phyloP scores from a whole-genome alignment of 192 early-diverging fungal species.

The Linnemannia elongata region DNA sequence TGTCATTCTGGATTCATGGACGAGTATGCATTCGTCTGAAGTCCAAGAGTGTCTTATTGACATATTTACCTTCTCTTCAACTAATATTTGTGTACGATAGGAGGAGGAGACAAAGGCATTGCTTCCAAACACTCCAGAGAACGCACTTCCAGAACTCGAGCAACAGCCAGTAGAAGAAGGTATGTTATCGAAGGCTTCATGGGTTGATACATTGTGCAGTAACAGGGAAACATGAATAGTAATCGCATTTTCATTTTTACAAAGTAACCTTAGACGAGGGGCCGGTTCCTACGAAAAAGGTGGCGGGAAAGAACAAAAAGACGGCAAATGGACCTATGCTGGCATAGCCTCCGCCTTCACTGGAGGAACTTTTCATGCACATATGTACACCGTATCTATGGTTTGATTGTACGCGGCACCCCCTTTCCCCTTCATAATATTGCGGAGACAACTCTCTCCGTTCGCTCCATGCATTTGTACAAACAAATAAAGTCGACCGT shows the following conservation, averaged over 20 bases:
- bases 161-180: constrained; percentile 15
- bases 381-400: neutral
- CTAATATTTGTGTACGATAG: constrained; percentile 1
- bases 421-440: neutral
- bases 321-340: constrained; percentile 34
- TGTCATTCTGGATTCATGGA: neutral
- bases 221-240: neutral
- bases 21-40: neutral
- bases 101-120: constrained; percentile 11
- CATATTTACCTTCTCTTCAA: too few species aligned
- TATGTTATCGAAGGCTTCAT: neutral
- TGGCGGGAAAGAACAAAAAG: neutral
- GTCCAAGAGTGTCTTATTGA: too few species aligned
- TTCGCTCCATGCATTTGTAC: neutral
- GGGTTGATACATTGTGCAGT: neutral
- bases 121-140: constrained; percentile 18
- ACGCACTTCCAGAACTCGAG: neutral
- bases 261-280: neutral
- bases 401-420: neutral
- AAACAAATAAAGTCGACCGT: neutral
- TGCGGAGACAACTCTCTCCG: neutral
- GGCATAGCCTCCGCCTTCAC: constrained; percentile 7
- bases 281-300: constrained; percentile 10
- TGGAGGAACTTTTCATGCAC: neutral
- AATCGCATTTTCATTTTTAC: neutral